Percentiles rank a stretch among this genome's conserved stretches.
phyloP scores from a whole-genome alignment of 768 basidiomycete genomes.

The Leucogyrophana mollusca region DNA sequence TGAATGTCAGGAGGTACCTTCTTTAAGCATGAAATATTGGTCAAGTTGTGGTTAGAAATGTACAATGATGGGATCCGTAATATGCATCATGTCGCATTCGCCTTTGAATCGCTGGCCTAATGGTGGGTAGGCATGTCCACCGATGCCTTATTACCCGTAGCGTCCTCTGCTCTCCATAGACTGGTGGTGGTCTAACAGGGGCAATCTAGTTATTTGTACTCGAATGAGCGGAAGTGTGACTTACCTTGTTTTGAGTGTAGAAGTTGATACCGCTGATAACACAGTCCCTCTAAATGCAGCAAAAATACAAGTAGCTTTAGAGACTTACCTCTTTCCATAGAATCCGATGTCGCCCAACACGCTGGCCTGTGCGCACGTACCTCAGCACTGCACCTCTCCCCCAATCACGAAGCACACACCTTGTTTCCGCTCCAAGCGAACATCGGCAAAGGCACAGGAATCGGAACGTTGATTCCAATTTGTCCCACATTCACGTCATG shows the following conservation, averaged over 20 bases:
- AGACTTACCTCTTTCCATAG: slow-evolving; percentile 77
- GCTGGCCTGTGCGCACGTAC: slow-evolving; percentile 45
- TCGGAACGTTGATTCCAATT: slow-evolving; percentile 91
- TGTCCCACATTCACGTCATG: slow-evolving; percentile 80
- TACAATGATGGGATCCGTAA: slow-evolving; percentile 4
- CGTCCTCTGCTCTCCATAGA: slow-evolving; percentile 89
- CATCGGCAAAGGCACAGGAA: slow-evolving; percentile 91
- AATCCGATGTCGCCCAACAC: slow-evolving; percentile 86
- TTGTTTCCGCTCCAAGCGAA: slow-evolving; percentile 98
- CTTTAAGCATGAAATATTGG: neutral
- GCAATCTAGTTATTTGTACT: slow-evolving; percentile 5
- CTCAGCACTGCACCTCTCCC: neutral
- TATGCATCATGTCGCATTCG: neutral
- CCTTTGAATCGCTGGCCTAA: slow-evolving; percentile 26
- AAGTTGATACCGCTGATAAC: slow-evolving; percentile 79
- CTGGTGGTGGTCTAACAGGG: slow-evolving; percentile 80
- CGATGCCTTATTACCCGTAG: slow-evolving; percentile 73
- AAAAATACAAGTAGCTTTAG: neutral
- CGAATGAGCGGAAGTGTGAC: neutral
- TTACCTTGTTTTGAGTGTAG: slow-evolving; percentile 92
- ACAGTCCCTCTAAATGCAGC: slow-evolving; percentile 1
- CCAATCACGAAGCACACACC: slow-evolving; percentile 27
- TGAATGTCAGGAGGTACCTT: neutral
- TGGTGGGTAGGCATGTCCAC: slow-evolving; percentile 85
- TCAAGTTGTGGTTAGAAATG: neutral